phyloP scores from a whole-genome alignment of 129 eudicot species.

The Rutidosis leptorrhynchoides region DNA sequence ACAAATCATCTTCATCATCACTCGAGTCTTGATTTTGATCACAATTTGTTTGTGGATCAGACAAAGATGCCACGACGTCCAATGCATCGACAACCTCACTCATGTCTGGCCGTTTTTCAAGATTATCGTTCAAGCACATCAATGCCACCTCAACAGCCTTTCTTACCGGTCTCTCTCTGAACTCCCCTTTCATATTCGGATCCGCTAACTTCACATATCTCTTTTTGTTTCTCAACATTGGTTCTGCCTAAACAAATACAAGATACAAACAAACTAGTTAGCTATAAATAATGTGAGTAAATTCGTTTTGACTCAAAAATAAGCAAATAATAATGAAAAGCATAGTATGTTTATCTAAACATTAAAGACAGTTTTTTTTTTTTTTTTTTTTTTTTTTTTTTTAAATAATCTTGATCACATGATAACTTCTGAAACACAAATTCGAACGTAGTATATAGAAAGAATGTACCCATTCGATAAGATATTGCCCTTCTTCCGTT shows the following conservation, averaged over 20 bases:
- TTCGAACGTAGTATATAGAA: not conserved
- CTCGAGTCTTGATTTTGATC: conserved; percentile 25
- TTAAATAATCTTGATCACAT: not conserved
- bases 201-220: conserved; percentile 55
- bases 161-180: conserved; percentile 27
- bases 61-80: conserved; percentile 35
- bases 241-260: conserved; percentile 42
- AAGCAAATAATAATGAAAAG: not conserved
- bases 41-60: not conserved
- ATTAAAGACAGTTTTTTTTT: not conserved
- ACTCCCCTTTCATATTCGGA: conserved; percentile 53
- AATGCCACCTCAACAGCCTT: conserved; percentile 49
- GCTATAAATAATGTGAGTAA: not conserved
- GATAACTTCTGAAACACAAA: not conserved
- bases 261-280: not conserved
- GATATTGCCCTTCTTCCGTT: conserved; percentile 31
- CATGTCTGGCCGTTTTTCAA: conserved; percentile 50
- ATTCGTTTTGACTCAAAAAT: not conserved
- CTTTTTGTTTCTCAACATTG: conserved; percentile 41
- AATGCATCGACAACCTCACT: conserved; percentile 50
- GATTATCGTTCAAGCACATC: conserved; percentile 45
- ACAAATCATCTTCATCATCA: conserved; percentile 20
- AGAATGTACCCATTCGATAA: conserved; percentile 31
- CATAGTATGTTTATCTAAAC: not conserved
- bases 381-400: not conserved